Percentiles rank a stretch among this genome's conserved stretches.
Conservation (phyloP, 2,329 filamentous ascomycete genomes). For the Onygenales sp. region DNA sequence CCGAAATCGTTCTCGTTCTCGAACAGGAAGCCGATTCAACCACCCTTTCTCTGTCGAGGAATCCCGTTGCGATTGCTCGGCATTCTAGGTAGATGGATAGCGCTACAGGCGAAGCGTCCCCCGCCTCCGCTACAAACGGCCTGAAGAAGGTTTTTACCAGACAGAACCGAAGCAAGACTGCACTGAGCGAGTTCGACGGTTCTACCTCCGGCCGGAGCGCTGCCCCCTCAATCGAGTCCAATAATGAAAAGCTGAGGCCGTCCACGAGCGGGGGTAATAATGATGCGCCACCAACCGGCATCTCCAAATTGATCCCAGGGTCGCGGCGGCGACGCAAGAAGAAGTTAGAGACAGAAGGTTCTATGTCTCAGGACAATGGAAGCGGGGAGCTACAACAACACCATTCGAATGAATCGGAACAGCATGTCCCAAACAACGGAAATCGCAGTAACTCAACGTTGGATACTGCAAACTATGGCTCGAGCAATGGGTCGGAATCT, state of each 20-base stretch:
- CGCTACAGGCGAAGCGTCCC: slow-evolving; percentile 18
- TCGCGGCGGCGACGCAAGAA: slow-evolving; percentile 31
- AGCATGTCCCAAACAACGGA: background rate
- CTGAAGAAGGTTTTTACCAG: slow-evolving; percentile 27
- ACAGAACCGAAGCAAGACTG: slow-evolving; percentile 28
- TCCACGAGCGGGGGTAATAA: slow-evolving; percentile 30
- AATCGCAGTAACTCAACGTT: background rate
- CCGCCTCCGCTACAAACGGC: slow-evolving; percentile 22
- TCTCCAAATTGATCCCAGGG: slow-evolving; percentile 43
- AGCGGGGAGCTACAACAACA: slow-evolving; percentile 1
- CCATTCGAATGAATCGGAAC: background rate
- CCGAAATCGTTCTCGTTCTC: background rate
- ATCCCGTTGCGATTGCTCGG: background rate
- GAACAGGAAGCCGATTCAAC: background rate
- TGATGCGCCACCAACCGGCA: slow-evolving; percentile 31
- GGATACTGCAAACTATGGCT: background rate
- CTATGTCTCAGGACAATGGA: slow-evolving; percentile 16
- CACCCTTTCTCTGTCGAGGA: background rate
- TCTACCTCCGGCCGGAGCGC: slow-evolving; percentile 19
- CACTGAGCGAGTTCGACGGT: slow-evolving; percentile 24
- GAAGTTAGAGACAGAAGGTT: slow-evolving; percentile 22
- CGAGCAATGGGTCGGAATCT: slow-evolving; percentile 25
- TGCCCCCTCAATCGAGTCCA: slow-evolving; percentile 30
- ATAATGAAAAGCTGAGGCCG: slow-evolving; percentile 27
- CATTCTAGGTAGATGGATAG: slow-evolving; percentile 22